Evolutionary conservation across 257 asterid species (phyloP), one percentile per base, ranked within the genome.

Genomic region (Catharanthus roseus): DNA sequence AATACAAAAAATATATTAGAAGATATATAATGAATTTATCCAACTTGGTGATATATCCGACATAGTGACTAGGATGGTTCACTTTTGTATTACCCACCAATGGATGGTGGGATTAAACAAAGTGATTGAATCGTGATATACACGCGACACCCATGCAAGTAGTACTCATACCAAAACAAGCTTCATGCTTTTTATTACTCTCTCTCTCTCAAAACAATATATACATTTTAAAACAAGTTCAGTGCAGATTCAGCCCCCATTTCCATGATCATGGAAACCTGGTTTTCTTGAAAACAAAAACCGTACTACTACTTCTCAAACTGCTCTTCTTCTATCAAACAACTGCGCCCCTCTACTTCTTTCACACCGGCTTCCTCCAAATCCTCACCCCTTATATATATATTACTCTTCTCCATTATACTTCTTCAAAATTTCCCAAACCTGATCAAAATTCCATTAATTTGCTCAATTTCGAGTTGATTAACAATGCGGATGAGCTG

Each of bases 401-500:
- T 38, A 38, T 8, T 38, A 38, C 8, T 38, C 42, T 38, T 38
- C 42, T 38, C 8, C 42, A n/a, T 38, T 38, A 3, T 38, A 3
- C 42, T 38, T 38, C 42, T 38, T 38, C 42, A 3, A n/a, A n/a
- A n/a, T n/a, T 65, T 24, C 47, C 47, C 60, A 18, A 38, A 23
- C 53, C 42, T 62, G 34, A n/a, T 38, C 56, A n/a, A 13, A 2
- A 21, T 42, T 3, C 1, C 1, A 55, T 55, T 11, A 6, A 0
- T 13, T 1, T 62, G 54, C 5, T 31, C 38, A 1, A 4, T 10
- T 0, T 49, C 58, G 41, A 68, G 10, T 0, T 39, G 15, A 54
- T 1, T 29, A 34, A 75, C 61, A 72, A 91, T 86, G 95, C 87
- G 89, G 64, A 78, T 88, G 89, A 92, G 97, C 72, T 92, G 97